Percentiles rank a stretch among this genome's conserved stretches.
phyloP scores from a whole-genome alignment of 495 filamentous ascomycete species.

The Daldinia vernicosa region DNA sequence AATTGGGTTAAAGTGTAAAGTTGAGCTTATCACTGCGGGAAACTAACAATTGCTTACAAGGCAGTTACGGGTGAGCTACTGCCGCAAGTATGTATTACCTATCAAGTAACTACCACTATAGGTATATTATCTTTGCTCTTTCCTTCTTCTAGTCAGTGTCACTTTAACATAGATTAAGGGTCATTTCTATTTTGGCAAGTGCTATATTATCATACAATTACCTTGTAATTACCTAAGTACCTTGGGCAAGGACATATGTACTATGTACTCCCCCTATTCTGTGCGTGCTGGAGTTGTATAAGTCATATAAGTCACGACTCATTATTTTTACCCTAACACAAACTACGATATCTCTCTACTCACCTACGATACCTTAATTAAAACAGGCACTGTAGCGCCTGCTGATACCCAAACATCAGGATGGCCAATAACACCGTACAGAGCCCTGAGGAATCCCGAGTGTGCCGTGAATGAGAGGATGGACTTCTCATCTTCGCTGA shows the following conservation, averaged over 20 bases:
- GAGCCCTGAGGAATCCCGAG: conserved; percentile 43
- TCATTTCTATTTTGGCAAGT: neutral
- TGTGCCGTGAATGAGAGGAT: conserved; percentile 48
- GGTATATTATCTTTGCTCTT: conserved; percentile 2
- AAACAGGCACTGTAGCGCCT: conserved; percentile 44
- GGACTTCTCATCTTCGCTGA: conserved; percentile 33
- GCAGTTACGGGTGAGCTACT: neutral
- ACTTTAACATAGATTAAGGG: neutral
- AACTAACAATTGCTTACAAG: too few relatives aligned
- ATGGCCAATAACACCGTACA: conserved; percentile 39
- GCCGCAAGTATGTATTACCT: neutral
- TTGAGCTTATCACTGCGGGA: too few relatives aligned
- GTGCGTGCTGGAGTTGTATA: neutral
- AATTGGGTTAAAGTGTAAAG: neutral
- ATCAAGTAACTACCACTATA: neutral
- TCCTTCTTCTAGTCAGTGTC: neutral
- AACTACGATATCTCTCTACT: neutral
- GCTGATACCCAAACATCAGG: conserved; percentile 38
- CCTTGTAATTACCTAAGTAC: neutral
- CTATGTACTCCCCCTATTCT: neutral
- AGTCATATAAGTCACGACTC: neutral
- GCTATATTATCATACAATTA: neutral
- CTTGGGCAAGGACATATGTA: neutral
- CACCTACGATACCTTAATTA: conserved; percentile 40
- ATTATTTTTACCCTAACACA: neutral